These are phyloP conservation scores for Solanum dulcamara DNA, from an alignment of 257 asterid species.

Conservation along the genomic window DNA sequence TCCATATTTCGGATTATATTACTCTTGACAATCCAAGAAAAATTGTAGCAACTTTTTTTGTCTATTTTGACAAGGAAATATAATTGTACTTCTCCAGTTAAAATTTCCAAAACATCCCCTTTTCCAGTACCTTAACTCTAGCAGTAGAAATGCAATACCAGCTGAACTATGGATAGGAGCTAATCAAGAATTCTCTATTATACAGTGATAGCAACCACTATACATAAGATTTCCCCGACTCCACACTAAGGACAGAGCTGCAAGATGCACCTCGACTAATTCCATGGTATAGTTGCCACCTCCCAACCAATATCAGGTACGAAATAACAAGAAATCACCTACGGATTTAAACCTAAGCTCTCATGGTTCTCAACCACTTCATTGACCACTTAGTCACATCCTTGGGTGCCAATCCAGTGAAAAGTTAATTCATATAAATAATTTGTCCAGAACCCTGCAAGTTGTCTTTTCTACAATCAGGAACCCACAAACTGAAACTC, in stretches of 20 bases:
- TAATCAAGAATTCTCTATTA: background rate
- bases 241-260: background rate
- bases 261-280: no score
- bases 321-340: no score
- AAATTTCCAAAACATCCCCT: background rate
- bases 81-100: background rate
- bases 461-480: background rate
- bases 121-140: background rate
- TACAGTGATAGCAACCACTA: background rate
- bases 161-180: background rate
- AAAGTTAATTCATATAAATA: background rate
- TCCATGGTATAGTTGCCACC: no score
- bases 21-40: background rate
- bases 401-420: no score
- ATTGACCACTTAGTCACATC: no score
- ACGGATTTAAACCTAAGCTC: no score
- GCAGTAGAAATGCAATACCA: background rate
- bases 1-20: background rate
- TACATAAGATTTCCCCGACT: background rate
- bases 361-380: no score
- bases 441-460: no score
- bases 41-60: background rate
- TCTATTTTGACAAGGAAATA: background rate
- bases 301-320: no score
- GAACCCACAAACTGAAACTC: background rate